Evolutionary conservation across 164 flowering plant genomes (phyloP).

Genomic region (Protea cynaroides): DNA sequence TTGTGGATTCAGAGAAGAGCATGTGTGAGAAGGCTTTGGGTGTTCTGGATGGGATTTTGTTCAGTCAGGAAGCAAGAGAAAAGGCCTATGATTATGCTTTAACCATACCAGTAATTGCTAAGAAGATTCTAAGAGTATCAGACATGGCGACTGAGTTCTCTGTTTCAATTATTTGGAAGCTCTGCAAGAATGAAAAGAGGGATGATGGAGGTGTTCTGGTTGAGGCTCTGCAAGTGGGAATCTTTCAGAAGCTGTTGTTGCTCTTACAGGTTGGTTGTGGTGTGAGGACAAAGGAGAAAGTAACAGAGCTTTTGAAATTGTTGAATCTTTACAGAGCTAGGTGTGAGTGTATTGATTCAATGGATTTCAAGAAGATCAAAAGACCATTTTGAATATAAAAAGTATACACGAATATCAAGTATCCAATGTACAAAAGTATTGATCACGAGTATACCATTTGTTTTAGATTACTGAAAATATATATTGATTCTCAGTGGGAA

Average conservation of each 20-base stretch:
- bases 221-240: constrained; percentile 66
- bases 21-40: constrained; percentile 61
- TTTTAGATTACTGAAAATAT: too few species aligned
- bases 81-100: constrained; percentile 39
- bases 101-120: constrained; percentile 58
- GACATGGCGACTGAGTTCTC: constrained; percentile 60
- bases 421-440: neutral
- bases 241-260: constrained; percentile 76
- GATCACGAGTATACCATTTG: too few species aligned
- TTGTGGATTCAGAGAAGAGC: constrained; percentile 52
- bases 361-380: constrained; percentile 61
- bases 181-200: constrained; percentile 36
- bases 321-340: constrained; percentile 46
- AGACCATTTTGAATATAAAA: constrained; percentile 37
- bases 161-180: constrained; percentile 62
- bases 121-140: constrained; percentile 68
- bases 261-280: constrained; percentile 71
- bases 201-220: constrained; percentile 29
- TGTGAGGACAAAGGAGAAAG: constrained; percentile 63
- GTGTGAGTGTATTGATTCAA: constrained; percentile 61
- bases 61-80: constrained; percentile 27
- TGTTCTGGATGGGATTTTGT: constrained; percentile 44
- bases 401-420: neutral
- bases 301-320: constrained; percentile 62
- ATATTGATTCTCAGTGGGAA: too few species aligned